Percentiles rank a stretch among this genome's conserved stretches.
Evolutionary conservation across 148 eudicot genomes (phyloP).

Genomic region (Rheum nobile): DNA sequence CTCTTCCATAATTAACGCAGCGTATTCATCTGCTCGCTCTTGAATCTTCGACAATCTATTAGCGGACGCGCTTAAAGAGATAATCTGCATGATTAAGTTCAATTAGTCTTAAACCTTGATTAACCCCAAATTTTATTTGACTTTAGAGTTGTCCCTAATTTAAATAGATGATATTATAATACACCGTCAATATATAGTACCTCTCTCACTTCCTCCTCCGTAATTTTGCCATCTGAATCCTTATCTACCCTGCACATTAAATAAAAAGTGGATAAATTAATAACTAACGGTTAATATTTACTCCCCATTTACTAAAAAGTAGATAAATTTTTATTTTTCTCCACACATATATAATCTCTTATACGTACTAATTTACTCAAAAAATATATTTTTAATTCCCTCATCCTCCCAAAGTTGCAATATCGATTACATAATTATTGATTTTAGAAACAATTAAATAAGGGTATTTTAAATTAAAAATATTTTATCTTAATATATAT

Average conservation of each 20-base stretch:
- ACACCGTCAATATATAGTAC: slow-evolving; percentile 7
- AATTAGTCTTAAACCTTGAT: not conserved
- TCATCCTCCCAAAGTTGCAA: no score
- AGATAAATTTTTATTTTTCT: not conserved
- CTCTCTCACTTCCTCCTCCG: slow-evolving; percentile 45
- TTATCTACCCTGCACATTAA: slow-evolving; percentile 34
- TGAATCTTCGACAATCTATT: slow-evolving; percentile 1
- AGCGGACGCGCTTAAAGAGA: slow-evolving; percentile 6
- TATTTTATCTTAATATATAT: no score
- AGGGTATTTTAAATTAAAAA: no score
- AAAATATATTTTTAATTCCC: no score
- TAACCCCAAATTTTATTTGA: not conserved
- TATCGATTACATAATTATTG: no score
- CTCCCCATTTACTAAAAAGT: not conserved
- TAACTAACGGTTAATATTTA: no score
- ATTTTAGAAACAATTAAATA: no score
- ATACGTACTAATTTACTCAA: no score
- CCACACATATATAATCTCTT: no score
- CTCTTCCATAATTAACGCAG: slow-evolving; percentile 10
- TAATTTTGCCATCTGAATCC: slow-evolving; percentile 40
- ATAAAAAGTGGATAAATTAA: not conserved
- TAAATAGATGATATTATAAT: not conserved
- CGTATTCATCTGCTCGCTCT: slow-evolving; percentile 10
- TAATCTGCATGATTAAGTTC: slow-evolving; percentile 6
- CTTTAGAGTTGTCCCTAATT: not conserved